Percentiles rank a stretch among this genome's conserved stretches.
Evolutionary conservation across 2,329 filamentous ascomycete species (phyloP).

Genomic region (Clonostachys solani): DNA sequence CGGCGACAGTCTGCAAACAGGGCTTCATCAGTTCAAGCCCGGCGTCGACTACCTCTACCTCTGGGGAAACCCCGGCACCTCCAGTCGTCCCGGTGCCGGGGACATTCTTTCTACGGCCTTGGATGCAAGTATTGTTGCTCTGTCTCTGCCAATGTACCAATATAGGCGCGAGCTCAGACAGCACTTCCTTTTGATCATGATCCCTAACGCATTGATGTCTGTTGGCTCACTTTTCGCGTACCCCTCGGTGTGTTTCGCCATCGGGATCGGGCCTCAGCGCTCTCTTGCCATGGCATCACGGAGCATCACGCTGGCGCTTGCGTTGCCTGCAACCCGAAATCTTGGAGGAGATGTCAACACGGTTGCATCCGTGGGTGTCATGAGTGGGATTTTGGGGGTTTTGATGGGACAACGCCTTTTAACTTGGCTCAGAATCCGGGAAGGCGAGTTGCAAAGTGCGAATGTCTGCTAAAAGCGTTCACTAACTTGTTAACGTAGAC

Average conservation of each 20-base stretch:
- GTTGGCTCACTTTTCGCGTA: slow-evolving; percentile 52
- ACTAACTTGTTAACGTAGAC: slow-evolving; percentile 25
- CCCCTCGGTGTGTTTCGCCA: slow-evolving; percentile 42
- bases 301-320: slow-evolving; percentile 56
- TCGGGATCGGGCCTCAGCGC: slow-evolving; percentile 47
- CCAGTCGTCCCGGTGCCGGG: slow-evolving; percentile 42
- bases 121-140: slow-evolving; percentile 53
- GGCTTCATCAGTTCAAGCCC: slow-evolving; percentile 44
- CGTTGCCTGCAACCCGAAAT: slow-evolving; percentile 50
- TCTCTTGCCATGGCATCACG: slow-evolving; percentile 51
- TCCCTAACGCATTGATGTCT: slow-evolving; percentile 47
- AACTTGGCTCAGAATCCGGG: slow-evolving; percentile 43
- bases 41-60: slow-evolving; percentile 37
- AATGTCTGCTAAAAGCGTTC: too few relatives aligned
- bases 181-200: slow-evolving; percentile 50
- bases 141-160: slow-evolving; percentile 58
- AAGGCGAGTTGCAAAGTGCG: slow-evolving; percentile 28
- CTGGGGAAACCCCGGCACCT: background rate
- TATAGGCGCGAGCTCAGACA: slow-evolving; percentile 50
- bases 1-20: slow-evolving; percentile 30
- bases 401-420: slow-evolving; percentile 48
- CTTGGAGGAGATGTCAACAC: slow-evolving; percentile 52
- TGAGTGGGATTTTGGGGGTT: slow-evolving; percentile 55
- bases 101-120: slow-evolving; percentile 50
- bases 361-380: slow-evolving; percentile 51